A percentile compares a stretch with the other conserved stretches of the same genome.
These are phyloP conservation scores for Hirsutella thompsonii DNA, from an alignment of 2,329 filamentous ascomycete genomes.

Conservation along the genomic window DNA sequence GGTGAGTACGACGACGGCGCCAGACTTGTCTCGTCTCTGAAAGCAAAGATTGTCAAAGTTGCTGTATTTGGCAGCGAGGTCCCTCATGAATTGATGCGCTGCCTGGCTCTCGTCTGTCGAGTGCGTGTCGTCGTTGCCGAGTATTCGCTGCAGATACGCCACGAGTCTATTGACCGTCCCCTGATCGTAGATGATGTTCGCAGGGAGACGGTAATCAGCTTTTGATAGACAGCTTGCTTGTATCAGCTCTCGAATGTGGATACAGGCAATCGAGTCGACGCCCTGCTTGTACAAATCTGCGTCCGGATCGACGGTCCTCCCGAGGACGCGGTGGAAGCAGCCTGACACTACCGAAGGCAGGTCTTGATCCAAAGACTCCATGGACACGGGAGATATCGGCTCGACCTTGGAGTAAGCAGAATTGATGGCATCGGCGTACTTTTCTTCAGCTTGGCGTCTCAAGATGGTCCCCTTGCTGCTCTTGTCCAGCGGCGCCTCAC, in stretches of 20 bases:
- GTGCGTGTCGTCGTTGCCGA: constrained; percentile 3
- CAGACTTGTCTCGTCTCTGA: neutral
- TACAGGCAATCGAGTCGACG: constrained; percentile 45
- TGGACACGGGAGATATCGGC: neutral
- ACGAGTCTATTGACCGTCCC: constrained; percentile 30
- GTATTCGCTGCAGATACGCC: constrained; percentile 6
- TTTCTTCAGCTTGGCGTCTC: constrained; percentile 34
- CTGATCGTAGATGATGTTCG: constrained; percentile 47
- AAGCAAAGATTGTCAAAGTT: neutral
- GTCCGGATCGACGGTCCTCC: constrained; percentile 15
- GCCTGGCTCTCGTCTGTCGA: neutral
- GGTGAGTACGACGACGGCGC: constrained; percentile 31
- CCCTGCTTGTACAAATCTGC: constrained; percentile 44
- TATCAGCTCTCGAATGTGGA: constrained; percentile 32
- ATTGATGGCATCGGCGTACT: constrained; percentile 32
- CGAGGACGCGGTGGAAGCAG: constrained; percentile 19
- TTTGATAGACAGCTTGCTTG: constrained; percentile 11
- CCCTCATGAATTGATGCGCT: neutral
- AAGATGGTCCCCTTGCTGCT: constrained; percentile 52
- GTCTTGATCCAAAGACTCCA: constrained; percentile 17
- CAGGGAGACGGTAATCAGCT: constrained; percentile 22
- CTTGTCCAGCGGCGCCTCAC: constrained; percentile 29
- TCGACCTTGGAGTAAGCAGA: constrained; percentile 24
- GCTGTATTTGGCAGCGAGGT: neutral
- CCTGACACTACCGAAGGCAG: constrained; percentile 17